These are phyloP conservation scores for Pleurotus pulmonarius DNA, from an alignment of 768 basidiomycete genomes.

Conservation along the genomic window DNA sequence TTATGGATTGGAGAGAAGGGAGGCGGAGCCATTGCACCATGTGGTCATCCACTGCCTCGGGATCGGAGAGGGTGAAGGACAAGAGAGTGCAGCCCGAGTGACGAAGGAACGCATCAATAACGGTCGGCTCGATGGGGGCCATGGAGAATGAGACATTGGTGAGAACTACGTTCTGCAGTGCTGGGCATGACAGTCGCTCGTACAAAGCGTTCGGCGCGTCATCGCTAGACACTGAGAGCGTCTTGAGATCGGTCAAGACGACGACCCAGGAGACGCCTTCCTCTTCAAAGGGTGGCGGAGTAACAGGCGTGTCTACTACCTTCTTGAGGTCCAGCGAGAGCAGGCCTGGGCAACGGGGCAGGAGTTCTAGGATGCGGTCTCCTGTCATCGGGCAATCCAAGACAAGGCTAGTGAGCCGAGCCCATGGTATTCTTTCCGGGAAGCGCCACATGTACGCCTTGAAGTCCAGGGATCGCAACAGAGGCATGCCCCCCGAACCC, in stretches of 20 bases:
- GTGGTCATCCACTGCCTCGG: not conserved
- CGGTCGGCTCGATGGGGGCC: not conserved
- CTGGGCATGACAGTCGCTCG: not conserved
- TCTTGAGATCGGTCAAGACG: not conserved
- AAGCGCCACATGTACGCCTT: not conserved
- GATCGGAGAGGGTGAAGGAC: constrained; percentile 2
- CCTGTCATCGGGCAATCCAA: not conserved
- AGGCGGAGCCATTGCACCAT: not conserved
- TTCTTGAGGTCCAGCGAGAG: not conserved
- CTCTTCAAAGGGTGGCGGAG: not conserved
- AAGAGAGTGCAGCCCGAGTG: not conserved
- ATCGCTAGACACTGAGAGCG: not conserved
- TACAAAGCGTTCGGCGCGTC: not conserved
- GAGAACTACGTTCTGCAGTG: not conserved
- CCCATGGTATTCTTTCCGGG: not conserved
- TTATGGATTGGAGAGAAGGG: not conserved
- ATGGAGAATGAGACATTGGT: not conserved
- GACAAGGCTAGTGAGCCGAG: not conserved
- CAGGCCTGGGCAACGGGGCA: not conserved
- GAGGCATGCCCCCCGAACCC: not conserved
- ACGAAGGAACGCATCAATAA: not conserved
- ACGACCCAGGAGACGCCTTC: not conserved
- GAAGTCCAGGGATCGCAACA: not conserved
- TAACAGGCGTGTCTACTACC: not conserved
- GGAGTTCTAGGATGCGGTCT: not conserved